Evolutionary conservation across 495 filamentous ascomycete species (phyloP).

Genomic region (Baudoinia panamericana): DNA sequence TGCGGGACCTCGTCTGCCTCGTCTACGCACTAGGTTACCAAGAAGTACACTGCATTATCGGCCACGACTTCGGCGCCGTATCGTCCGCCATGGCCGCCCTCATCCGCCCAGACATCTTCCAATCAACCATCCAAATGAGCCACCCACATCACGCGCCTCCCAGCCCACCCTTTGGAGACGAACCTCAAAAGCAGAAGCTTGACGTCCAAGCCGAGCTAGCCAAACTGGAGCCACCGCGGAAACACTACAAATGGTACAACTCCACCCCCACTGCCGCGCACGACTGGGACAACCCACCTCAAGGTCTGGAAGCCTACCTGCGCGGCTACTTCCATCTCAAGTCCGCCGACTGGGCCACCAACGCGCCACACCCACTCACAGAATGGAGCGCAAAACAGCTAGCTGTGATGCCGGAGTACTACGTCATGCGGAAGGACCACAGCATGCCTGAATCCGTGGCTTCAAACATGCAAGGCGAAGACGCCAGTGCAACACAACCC

Average conservation of each 20-base stretch:
- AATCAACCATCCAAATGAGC: constrained; percentile 39
- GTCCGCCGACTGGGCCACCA: constrained; percentile 45
- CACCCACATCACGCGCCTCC: constrained; percentile 44
- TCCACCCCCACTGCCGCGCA: constrained; percentile 40
- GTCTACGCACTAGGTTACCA: constrained; percentile 48
- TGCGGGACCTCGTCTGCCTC: constrained; percentile 48
- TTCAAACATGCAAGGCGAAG: constrained; percentile 40
- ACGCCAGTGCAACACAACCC: constrained; percentile 21
- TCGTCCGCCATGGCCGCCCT: constrained; percentile 46
- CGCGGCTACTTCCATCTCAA: constrained; percentile 59
- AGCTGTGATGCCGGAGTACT: constrained; percentile 49
- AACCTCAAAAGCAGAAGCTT: constrained; percentile 15
- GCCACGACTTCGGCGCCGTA: constrained; percentile 55
- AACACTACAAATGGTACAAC: constrained; percentile 63
- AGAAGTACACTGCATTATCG: constrained; percentile 45
- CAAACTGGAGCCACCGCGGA: constrained; percentile 38
- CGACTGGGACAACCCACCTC: constrained; percentile 43
- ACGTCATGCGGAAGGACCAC: constrained; percentile 48
- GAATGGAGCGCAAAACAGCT: constrained; percentile 44
- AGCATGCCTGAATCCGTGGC: constrained; percentile 47
- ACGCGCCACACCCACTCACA: constrained; percentile 39
- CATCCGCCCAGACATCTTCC: constrained; percentile 52
- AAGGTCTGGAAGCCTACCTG: constrained; percentile 45
- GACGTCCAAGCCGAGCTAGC: constrained; percentile 47
- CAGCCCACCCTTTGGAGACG: constrained; percentile 39